Base-by-base conservation (phyloP, 768 basidiomycete species). In the Tylopilus intermedius region DNA sequence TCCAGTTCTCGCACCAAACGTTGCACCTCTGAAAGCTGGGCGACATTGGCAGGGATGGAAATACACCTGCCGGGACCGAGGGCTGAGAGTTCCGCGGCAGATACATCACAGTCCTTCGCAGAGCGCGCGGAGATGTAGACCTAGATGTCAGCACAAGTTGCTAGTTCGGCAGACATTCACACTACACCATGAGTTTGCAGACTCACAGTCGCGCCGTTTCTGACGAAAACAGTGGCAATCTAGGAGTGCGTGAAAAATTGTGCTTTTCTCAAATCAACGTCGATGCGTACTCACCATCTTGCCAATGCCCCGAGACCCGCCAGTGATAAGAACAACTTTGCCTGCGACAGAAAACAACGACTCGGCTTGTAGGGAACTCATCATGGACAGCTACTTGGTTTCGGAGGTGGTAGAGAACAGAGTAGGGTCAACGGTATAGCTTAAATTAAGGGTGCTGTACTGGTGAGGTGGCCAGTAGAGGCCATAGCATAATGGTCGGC, bases 101-200 rank as follows among this genome's bases (percentile, higher is more conserved):
- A 79, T 9, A 65, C 66, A 32, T 76, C 66, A 59, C 82, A 81
- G 24, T 78, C 79, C 54, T 76, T 72, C 6, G 68, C 71, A 21
- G 77, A 76, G 32, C 84, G 78, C 6, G 83, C 80, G 2, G 81
- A 75, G 59, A 86, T 85, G 67, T 86, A 87, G 33, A 80, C 79
- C 78, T 80, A 47, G 42, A 53, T 50, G 11, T 6, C 30, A 21
- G 43, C 32, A 39, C 14, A 30, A 10, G 24, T 24, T 24, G 24
- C 2, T 14, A 46, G 41, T 45, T 51, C 29, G 63, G 44, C 61
- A 56, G 38, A 30, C 26, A 9, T 9, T 39, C n/a, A 39, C 15
- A 33, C 15, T n/a, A 11, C 27, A 1, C 13, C 7, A 37, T 24
- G 6, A 53, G 13, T 40, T n/a, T 7, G 7, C 14, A 49, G n/a